These are phyloP conservation scores for Fusarium zealandicum DNA, from an alignment of 2,329 filamentous ascomycete genomes.

Conservation along the genomic window DNA sequence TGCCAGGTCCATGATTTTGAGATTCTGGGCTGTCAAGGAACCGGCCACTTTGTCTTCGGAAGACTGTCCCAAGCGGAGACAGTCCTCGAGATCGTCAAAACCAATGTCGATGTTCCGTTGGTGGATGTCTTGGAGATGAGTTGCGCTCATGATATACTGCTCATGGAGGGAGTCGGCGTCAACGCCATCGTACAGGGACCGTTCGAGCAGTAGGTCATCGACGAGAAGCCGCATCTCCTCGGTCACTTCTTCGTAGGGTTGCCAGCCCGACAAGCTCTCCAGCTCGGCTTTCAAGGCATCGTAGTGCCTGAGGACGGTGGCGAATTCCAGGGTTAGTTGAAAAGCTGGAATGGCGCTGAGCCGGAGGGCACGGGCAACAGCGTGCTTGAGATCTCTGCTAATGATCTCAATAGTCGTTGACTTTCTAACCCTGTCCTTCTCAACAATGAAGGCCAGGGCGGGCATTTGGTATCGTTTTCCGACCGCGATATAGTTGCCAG, in stretches of 20 bases:
- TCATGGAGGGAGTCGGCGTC: slow-evolving; percentile 33
- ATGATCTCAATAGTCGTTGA: slow-evolving; percentile 35
- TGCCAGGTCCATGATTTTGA: slow-evolving; percentile 33
- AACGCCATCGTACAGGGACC: slow-evolving; percentile 40
- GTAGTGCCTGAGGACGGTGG: slow-evolving; percentile 38
- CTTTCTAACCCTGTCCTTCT: slow-evolving; percentile 37
- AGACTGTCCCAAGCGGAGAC: slow-evolving; percentile 37
- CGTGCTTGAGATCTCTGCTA: slow-evolving; percentile 49
- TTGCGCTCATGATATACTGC: slow-evolving; percentile 20
- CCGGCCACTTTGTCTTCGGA: slow-evolving; percentile 25
- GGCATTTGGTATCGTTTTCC: slow-evolving; percentile 25
- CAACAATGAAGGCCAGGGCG: slow-evolving; percentile 38
- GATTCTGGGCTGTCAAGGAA: slow-evolving; percentile 31
- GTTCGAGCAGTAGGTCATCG: slow-evolving; percentile 38
- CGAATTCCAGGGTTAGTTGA: slow-evolving; percentile 30
- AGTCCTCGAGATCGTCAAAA: slow-evolving; percentile 41
- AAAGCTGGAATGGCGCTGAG: slow-evolving; percentile 4
- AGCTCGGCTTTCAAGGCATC: slow-evolving; percentile 33
- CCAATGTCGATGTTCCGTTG: slow-evolving; percentile 37
- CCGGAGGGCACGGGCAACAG: slow-evolving; percentile 49
- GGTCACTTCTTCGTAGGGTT: slow-evolving; percentile 22
- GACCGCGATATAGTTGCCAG: slow-evolving; percentile 39
- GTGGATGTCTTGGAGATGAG: slow-evolving; percentile 43
- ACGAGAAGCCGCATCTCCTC: slow-evolving; percentile 41
- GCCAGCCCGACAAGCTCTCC: slow-evolving; percentile 5